Percentiles rank a stretch among this genome's conserved stretches.
phyloP scores from a whole-genome alignment of 129 eudicot species.

The Pulicaria dysenterica region DNA sequence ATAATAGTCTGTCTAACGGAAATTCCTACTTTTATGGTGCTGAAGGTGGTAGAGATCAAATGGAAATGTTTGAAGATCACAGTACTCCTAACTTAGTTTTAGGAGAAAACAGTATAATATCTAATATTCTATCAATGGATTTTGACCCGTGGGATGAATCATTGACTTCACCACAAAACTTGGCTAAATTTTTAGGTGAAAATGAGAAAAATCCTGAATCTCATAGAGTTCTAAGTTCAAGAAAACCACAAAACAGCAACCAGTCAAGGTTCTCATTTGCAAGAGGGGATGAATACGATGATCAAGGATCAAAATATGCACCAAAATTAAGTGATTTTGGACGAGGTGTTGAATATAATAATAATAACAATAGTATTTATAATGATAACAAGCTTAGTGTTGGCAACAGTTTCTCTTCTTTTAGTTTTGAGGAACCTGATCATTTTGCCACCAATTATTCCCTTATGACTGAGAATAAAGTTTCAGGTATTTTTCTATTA shows the following conservation, averaged over 20 bases:
- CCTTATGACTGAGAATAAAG: slow-evolving; percentile 46
- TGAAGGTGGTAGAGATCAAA: slow-evolving; percentile 36
- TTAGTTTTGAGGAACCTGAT: slow-evolving; percentile 46
- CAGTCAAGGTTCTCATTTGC: slow-evolving; percentile 45
- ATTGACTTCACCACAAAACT: slow-evolving; percentile 37
- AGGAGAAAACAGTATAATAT: slow-evolving; percentile 38
- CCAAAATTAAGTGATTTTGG: slow-evolving; percentile 43
- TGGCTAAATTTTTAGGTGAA: slow-evolving; percentile 38
- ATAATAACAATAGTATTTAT: slow-evolving; percentile 42
- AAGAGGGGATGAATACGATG: slow-evolving; percentile 31
- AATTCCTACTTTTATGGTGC: slow-evolving; percentile 40
- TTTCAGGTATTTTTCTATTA: slow-evolving; percentile 46
- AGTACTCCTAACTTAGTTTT: slow-evolving; percentile 3
- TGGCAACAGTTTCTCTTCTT: slow-evolving; percentile 57
- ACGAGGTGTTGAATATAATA: slow-evolving; percentile 31
- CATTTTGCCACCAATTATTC: slow-evolving; percentile 45
- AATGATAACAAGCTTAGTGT: slow-evolving; percentile 36
- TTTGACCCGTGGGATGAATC: slow-evolving; percentile 43
- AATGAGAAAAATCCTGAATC: slow-evolving; percentile 31
- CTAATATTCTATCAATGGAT: slow-evolving; percentile 43
- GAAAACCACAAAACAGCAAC: slow-evolving; percentile 34
- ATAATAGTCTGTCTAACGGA: slow-evolving; percentile 27
- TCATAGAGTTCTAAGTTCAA: slow-evolving; percentile 29
- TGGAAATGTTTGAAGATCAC: slow-evolving; percentile 40
- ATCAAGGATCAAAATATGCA: slow-evolving; percentile 27